Evolutionary conservation across 305 asterid species (phyloP), one percentile per base, ranked within the genome.

Genomic region (Fraxinus latifolia): DNA sequence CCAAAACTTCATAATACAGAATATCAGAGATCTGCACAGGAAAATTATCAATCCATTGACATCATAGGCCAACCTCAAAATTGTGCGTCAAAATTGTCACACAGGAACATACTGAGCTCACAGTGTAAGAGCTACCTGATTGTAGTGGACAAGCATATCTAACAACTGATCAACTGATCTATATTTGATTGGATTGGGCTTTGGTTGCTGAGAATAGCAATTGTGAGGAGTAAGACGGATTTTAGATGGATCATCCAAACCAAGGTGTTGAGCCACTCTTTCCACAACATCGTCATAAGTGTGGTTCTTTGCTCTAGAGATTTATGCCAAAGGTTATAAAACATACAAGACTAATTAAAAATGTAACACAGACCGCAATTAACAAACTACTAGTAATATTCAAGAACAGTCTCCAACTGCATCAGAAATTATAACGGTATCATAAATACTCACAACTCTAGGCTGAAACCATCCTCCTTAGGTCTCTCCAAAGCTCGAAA

Each of bases 1-100:
- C 97, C 88, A 93, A 85, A 84, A 93, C 92, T 88, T 92, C 95
- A 82, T 90, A 91, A 82, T 93, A 93, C 83, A 93, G 81, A 84
- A 91, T 88, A 89, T 91, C 93, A 37, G 93, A 90, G 67, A 91
- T 85, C 97, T 90, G 81, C 79, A 78, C 82, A 81, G 75, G 78
- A 74, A 36, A 84, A 72, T 72, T 32, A 33, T 72, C 77, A 72
- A 72, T 33, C 23, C 76, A 60, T 70, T 74, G 77, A 81, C 37
- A 65, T 68, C 78, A 82, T 74, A 62, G 71, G 67, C 76, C 79
- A 73, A 83, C 44, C 68, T 37, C 23, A 14, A 37, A 15, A 80
- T 77, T 12, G 31, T 55, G 34, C 5, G 34, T 37, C 23, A 14
- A 37, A 15, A 80, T 77, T 12, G 31, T 37, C 29, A 79, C 7